Evolutionary conservation across 2,329 filamentous ascomycete species (phyloP).

Genomic region (Purpureocillium lavendulum): DNA sequence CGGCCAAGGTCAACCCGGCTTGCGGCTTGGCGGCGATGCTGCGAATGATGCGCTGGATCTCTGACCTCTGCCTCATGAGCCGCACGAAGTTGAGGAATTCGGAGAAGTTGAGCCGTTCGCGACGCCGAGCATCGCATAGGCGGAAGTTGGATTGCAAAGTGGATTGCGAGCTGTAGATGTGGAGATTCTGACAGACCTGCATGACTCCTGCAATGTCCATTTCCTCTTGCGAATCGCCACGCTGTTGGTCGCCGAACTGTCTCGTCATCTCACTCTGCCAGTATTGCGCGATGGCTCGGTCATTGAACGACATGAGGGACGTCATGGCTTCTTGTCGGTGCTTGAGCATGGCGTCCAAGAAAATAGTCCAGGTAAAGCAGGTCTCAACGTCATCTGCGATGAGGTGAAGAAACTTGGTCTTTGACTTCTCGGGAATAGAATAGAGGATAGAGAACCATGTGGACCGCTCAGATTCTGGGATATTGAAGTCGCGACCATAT

Average conservation of each 20-base stretch:
- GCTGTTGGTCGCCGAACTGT: constrained; percentile 46
- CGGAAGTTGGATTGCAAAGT: constrained; percentile 68
- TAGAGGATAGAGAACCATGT: constrained; percentile 91
- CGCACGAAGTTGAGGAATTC: constrained; percentile 82
- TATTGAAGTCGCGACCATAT: constrained; percentile 75
- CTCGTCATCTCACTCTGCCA: constrained; percentile 81
- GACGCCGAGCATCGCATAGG: constrained; percentile 56
- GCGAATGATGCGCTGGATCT: constrained; percentile 68
- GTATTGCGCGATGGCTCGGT: constrained; percentile 72
- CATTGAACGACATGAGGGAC: constrained; percentile 75
- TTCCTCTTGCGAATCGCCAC: constrained; percentile 52
- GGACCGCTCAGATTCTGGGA: constrained; percentile 57
- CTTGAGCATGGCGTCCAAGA: constrained; percentile 74
- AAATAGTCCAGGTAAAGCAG: constrained; percentile 73
- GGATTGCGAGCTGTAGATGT: constrained; percentile 79
- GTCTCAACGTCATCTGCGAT: constrained; percentile 67
- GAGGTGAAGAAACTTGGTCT: constrained; percentile 81
- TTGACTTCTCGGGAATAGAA: constrained; percentile 66
- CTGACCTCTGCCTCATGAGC: constrained; percentile 74
- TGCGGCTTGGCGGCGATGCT: constrained; percentile 49
- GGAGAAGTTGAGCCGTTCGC: constrained; percentile 62
- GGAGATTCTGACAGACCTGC: constrained; percentile 76
- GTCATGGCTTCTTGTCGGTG: constrained; percentile 87
- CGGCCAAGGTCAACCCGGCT: constrained; percentile 57
- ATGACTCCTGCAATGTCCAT: constrained; percentile 74